Base-by-base conservation (phyloP, 805 yeast species). In the Blastobotrys mokoenaii region DNA sequence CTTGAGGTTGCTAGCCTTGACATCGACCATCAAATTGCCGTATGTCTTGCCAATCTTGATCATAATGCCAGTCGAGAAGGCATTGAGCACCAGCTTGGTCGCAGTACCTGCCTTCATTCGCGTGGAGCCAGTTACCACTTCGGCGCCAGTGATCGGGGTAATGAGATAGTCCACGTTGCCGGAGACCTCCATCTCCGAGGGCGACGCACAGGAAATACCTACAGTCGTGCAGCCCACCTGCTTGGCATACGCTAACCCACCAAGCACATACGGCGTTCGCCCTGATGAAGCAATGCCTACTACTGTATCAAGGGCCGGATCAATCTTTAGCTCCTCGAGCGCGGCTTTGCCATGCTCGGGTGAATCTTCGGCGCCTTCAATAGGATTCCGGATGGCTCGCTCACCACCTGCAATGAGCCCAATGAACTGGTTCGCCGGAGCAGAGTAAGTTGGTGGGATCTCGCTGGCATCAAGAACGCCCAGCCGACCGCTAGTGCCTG, bases 251-350 rank as follows among this genome's bases (percentile, higher is more conserved):
- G 43, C 40, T 35, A 58, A 20, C 9, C 52, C 60, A 5, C 56
- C 53, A 11, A 56, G 34, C 14, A 56, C 61, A 47, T 56, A 58
- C 8, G 62, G 62, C 9, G 62, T 58, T 45, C 62, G 44, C 6
- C 62, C 62, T 4, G 62, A 58, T 10, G 61, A 49, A 2, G 62
- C 61, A 38, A 58, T 56, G 2, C 61, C 62, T 20, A 58, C 33
- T 5, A 58, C 51, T 11, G 52, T 48, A 41, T 58, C 62, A 12
- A 44, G 35, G 15, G 36, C 20, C 12, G 51, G 37, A n/a, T 38
- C 33, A 12, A 58, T 45, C 16, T 41, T 20, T 15, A 54, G 42
- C n/a, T 40, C 32, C 38, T 52, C 31, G n/a, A 58, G 49, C 27
- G 55, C 61, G 16, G 25, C 40, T 2, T 44, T 42, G 5, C 56